Percentiles rank a stretch among this genome's conserved stretches.
Evolutionary conservation across 163 green algal species (phyloP).

Genomic region (Chloroidium sp.): DNA sequence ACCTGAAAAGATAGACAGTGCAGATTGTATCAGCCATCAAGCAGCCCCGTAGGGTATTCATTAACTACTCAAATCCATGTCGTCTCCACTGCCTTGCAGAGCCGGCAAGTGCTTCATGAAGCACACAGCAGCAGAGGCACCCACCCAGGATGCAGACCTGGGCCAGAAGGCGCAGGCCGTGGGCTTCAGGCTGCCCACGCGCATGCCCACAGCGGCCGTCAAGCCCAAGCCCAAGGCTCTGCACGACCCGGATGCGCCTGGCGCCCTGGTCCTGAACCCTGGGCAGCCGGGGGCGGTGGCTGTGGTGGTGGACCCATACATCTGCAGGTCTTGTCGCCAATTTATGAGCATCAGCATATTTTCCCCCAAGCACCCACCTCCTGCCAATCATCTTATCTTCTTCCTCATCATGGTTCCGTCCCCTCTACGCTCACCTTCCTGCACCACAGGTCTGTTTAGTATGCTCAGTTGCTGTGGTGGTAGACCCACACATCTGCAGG

Average conservation of each 20-base stretch:
- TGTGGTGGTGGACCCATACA: constrained; percentile 60
- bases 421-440: no score
- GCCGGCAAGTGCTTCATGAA: constrained; percentile 16
- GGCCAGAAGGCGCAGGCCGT: not conserved
- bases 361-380: no score
- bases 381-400: no score
- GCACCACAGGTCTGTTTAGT: no score
- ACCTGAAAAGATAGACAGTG: no score
- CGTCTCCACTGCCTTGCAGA: not conserved
- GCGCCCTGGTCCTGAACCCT: constrained; percentile 52
- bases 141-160: not conserved
- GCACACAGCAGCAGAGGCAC: constrained; percentile 3
- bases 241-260: constrained; percentile 38
- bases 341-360: no score
- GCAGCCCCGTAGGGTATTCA: not conserved
- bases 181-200: constrained; percentile 2
- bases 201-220: not conserved
- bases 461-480: no score
- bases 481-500: no score
- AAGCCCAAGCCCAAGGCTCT: constrained; percentile 9
- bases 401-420: no score
- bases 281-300: constrained; percentile 5
- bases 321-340: constrained; percentile 18
- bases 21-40: not conserved
- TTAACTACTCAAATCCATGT: not conserved